These are phyloP conservation scores for Pinus taeda DNA, from an alignment of 75 land plant species.

Conservation along the genomic window DNA sequence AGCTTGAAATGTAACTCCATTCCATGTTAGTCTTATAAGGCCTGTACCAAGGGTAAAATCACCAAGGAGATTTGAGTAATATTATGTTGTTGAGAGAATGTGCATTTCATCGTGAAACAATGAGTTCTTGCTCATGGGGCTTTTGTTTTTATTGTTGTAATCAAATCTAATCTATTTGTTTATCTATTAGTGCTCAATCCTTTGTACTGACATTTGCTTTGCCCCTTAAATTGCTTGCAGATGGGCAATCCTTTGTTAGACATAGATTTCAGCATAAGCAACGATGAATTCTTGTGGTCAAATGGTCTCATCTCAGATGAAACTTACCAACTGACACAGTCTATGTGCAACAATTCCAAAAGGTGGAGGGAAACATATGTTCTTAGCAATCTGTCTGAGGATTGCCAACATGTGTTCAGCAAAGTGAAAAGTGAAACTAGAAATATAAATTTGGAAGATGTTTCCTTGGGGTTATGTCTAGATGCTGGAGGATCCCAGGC, in stretches of 20 bases:
- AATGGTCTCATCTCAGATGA: slow-evolving; percentile 45
- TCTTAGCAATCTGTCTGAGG: not conserved
- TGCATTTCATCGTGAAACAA: too few species aligned
- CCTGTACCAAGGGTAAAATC: too few species aligned
- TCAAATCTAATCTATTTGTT: too few species aligned
- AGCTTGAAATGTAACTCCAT: too few species aligned
- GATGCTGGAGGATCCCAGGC: slow-evolving; percentile 1
- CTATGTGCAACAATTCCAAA: slow-evolving; percentile 18
- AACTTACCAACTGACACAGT: slow-evolving; percentile 19
- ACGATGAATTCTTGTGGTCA: slow-evolving; percentile 39
- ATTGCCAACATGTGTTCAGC: not conserved
- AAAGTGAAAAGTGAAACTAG: not conserved
- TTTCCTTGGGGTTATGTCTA: slow-evolving; percentile 8
- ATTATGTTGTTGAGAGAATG: too few species aligned
- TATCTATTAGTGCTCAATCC: not conserved
- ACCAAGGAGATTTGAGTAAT: too few species aligned
- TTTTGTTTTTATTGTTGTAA: too few species aligned
- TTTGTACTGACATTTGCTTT: not conserved
- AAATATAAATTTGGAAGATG: slow-evolving; percentile 15
- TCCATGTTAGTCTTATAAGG: too few species aligned
- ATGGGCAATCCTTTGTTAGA: slow-evolving; percentile 51
- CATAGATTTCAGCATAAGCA: slow-evolving; percentile 28
- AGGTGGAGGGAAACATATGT: not conserved
- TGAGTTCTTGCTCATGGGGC: too few species aligned
- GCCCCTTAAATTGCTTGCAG: slow-evolving; percentile 13